Conservation (phyloP, 768 basidiomycete species). For the Naganishia vishniacii region DNA sequence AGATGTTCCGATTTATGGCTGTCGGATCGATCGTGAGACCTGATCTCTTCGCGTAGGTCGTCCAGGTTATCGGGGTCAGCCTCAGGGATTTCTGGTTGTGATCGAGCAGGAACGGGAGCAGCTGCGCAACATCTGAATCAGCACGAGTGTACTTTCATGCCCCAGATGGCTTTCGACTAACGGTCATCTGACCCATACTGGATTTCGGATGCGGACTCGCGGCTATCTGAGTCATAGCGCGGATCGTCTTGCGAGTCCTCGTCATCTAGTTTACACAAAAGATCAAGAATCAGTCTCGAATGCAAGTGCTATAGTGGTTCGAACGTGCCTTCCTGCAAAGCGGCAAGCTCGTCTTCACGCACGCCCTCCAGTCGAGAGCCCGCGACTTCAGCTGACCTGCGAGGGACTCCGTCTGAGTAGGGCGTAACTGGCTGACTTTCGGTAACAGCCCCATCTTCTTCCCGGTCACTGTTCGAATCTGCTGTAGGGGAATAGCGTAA, state of each 20-base stretch:
- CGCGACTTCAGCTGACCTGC: slow-evolving; percentile 5
- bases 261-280: not conserved
- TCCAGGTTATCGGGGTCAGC: slow-evolving; percentile 12
- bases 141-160: not conserved
- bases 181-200: slow-evolving; percentile 21
- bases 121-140: not conserved
- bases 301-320: not conserved
- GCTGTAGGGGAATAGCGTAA: not conserved
- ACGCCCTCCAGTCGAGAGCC: slow-evolving; percentile 18
- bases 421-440: not conserved
- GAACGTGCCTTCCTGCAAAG: slow-evolving; percentile 19
- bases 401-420: not conserved
- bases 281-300: not conserved
- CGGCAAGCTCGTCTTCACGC: slow-evolving; percentile 10
- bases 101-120: not conserved
- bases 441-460: not conserved
- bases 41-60: slow-evolving; percentile 11
- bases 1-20: slow-evolving; percentile 7
- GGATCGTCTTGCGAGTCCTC: slow-evolving; percentile 13
- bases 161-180: not conserved
- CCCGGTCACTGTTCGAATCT: not conserved
- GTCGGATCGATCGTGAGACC: slow-evolving; percentile 11
- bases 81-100: slow-evolving; percentile 1
- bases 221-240: slow-evolving; percentile 12
- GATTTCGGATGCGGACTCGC: slow-evolving; percentile 3